phyloP scores from a whole-genome alignment of 345 rosid species.

The Mallotus nudiflorus region DNA sequence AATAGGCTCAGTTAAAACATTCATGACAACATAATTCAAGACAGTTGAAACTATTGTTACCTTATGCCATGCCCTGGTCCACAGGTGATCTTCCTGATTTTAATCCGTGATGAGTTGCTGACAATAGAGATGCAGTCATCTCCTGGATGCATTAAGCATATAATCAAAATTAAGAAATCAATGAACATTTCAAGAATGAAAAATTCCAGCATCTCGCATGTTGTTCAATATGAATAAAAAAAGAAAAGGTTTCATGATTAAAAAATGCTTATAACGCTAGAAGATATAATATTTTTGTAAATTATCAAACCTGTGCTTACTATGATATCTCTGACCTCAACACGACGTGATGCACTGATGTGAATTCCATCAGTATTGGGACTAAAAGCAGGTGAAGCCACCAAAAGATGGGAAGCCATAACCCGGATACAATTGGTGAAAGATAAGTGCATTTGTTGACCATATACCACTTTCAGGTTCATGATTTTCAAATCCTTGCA shows the following conservation, averaged over 20 bases:
- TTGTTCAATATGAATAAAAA: background rate
- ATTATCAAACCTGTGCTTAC: slow-evolving; percentile 88
- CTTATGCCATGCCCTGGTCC: slow-evolving; percentile 99
- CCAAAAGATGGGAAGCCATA: slow-evolving; percentile 38
- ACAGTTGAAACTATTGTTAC: slow-evolving; percentile 32
- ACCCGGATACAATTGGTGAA: slow-evolving; percentile 73
- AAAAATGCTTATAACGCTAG: background rate
- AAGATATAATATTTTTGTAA: too few species aligned
- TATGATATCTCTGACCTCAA: slow-evolving; percentile 48
- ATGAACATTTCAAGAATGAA: background rate
- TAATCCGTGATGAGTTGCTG: slow-evolving; percentile 66
- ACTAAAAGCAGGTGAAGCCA: slow-evolving; percentile 67
- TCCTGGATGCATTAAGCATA: slow-evolving; percentile 47
- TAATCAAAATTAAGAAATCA: slow-evolving; percentile 11
- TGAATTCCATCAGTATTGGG: slow-evolving; percentile 97
- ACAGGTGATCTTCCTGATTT: slow-evolving; percentile 57
- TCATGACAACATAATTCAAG: background rate
- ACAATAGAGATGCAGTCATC: slow-evolving; percentile 96
- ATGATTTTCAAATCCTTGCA: slow-evolving; percentile 71
- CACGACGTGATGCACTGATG: slow-evolving; percentile 67
- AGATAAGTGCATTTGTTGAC: slow-evolving; percentile 84
- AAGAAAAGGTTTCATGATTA: background rate
- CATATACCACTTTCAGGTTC: slow-evolving; percentile 49
- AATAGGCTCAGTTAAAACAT: slow-evolving; percentile 2
- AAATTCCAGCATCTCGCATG: background rate